phyloP scores from a whole-genome alignment of 2,329 filamentous ascomycete genomes.

The Lasiodiplodia citricola region DNA sequence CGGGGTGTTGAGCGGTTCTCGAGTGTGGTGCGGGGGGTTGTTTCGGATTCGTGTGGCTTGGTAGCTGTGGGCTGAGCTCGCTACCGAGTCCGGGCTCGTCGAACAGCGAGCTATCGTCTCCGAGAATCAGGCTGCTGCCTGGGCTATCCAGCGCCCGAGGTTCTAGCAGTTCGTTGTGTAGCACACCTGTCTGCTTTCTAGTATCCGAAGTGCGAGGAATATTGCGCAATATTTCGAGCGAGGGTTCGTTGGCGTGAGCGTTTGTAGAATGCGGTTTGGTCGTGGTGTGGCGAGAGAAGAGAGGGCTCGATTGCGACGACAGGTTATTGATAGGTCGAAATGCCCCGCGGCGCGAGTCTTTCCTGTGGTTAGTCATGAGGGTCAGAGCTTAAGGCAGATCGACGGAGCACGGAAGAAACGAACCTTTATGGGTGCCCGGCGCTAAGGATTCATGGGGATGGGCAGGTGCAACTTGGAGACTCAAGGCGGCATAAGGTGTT shows the following conservation, averaged over 20 bases:
- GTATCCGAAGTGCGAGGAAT: background rate
- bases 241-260: background rate
- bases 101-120: conserved; percentile 40
- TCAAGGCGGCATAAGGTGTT: conserved; percentile 3
- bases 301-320: conserved; percentile 40
- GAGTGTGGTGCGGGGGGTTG: background rate
- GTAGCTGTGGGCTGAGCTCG: background rate
- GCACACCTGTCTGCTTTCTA: background rate
- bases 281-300: conserved; percentile 28
- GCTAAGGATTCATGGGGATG: conserved; percentile 5
- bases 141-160: background rate
- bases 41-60: background rate
- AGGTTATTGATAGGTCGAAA: conserved; percentile 43
- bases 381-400: background rate
- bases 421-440: conserved; percentile 17
- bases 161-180: background rate
- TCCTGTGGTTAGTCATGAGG: conserved; percentile 14
- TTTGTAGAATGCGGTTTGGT: background rate
- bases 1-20: background rate
- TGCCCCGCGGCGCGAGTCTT: conserved; percentile 34
- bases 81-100: conserved; percentile 32
- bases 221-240: background rate
- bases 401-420: background rate
- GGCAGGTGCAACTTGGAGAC: conserved; percentile 1
- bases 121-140: conserved; percentile 29